These are phyloP conservation scores for Fusarium phyllophilum DNA, from an alignment of 2,329 filamentous ascomycete species.

Conservation along the genomic window DNA sequence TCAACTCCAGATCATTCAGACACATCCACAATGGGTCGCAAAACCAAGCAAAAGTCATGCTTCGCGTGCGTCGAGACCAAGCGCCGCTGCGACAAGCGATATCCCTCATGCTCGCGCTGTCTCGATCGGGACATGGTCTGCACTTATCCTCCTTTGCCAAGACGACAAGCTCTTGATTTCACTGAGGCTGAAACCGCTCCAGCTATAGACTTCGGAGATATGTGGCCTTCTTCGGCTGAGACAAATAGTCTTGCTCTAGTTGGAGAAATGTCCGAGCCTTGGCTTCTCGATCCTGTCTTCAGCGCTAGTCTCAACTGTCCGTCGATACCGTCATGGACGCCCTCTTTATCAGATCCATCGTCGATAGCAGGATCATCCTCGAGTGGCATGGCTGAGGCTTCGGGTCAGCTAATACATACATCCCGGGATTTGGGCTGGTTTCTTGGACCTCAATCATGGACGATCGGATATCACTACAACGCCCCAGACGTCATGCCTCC, in stretches of 20 bases:
- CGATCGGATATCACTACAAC: background rate
- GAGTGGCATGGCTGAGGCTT: rapidly evolving
- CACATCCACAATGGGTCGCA: background rate
- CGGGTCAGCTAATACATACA: background rate
- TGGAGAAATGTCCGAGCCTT: background rate
- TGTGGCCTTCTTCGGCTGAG: rapidly evolving
- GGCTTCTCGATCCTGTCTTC: background rate
- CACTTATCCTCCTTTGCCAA: background rate
- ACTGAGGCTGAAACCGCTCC: rapidly evolving
- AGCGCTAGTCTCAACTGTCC: background rate
- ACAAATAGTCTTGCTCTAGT: rapidly evolving
- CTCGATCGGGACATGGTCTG: background rate
- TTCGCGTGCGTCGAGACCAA: background rate
- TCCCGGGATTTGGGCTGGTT: background rate
- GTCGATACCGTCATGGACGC: background rate
- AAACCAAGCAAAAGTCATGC: background rate
- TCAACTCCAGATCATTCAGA: rapidly evolving
- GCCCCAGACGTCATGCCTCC: background rate
- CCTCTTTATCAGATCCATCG: background rate
- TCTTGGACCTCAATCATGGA: background rate
- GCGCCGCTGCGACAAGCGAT: background rate
- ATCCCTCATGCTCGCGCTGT: background rate
- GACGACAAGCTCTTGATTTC: background rate
- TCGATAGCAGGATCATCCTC: rapidly evolving
- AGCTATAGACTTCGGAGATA: background rate